Conservation (phyloP, 495 filamentous ascomycete species). For the Parmelia sp. region DNA sequence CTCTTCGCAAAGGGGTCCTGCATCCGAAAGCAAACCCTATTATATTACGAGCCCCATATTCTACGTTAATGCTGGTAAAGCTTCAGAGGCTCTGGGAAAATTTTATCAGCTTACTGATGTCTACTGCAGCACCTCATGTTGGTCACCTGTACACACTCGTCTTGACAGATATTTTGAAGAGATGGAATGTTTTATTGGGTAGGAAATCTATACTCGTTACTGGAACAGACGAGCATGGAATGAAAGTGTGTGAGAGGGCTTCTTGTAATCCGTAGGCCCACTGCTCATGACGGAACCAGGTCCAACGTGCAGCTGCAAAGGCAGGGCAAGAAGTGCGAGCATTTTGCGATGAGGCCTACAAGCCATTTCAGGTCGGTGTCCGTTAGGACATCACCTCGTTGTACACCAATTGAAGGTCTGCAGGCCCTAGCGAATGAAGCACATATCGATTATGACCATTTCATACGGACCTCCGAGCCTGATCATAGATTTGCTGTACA, state of each 20-base stretch:
- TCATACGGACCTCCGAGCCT: slow-evolving; percentile 82
- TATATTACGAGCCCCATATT: slow-evolving; percentile 97
- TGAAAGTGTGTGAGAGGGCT: slow-evolving; percentile 49
- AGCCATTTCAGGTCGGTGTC: slow-evolving; percentile 37
- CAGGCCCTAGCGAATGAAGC: slow-evolving; percentile 58
- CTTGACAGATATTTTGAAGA: slow-evolving; percentile 82
- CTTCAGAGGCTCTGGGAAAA: slow-evolving; percentile 10
- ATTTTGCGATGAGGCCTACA: slow-evolving; percentile 54
- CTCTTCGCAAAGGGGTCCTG: not conserved
- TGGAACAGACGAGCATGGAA: slow-evolving; percentile 96
- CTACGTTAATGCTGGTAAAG: slow-evolving; percentile 90
- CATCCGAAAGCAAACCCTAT: slow-evolving; percentile 64
- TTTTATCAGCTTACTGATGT: not conserved
- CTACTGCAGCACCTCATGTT: slow-evolving; percentile 72
- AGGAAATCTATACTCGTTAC: slow-evolving; percentile 70
- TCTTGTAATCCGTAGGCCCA: not conserved
- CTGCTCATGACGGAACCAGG: slow-evolving; percentile 35
- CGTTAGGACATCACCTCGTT: not conserved
- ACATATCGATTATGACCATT: slow-evolving; percentile 67
- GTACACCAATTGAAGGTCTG: not conserved
- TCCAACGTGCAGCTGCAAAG: slow-evolving; percentile 73
- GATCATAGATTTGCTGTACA: slow-evolving; percentile 81
- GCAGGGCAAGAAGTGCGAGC: slow-evolving; percentile 55
- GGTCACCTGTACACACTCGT: slow-evolving; percentile 93
- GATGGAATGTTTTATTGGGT: slow-evolving; percentile 79